phyloP scores from a whole-genome alignment of 2,329 filamentous ascomycete genomes.

The Aspergillus novofumigatus region DNA sequence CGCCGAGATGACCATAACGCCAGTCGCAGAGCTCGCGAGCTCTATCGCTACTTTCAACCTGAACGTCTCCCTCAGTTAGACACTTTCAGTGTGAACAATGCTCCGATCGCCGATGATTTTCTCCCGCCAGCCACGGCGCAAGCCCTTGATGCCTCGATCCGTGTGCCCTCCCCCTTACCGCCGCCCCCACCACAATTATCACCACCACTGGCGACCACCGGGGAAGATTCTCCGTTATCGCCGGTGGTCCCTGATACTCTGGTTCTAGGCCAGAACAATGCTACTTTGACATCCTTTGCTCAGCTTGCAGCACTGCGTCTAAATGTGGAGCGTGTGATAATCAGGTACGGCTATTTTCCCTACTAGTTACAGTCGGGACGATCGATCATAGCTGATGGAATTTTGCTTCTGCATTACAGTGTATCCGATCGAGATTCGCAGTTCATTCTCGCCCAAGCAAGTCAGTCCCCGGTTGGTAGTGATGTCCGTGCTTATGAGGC shows the following conservation, averaged over 20 bases:
- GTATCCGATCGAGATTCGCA: conserved; percentile 48
- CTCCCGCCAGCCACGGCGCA: neutral
- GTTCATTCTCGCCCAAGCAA: conserved; percentile 51
- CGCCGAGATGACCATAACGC: conserved; percentile 18
- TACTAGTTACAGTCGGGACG: neutral
- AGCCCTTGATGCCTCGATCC: neutral
- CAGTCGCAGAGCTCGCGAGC: conserved; percentile 34
- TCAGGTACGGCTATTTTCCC: conserved; percentile 24
- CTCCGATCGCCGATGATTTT: neutral
- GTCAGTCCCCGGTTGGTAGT: conserved; percentile 38
- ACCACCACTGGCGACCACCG: conserved; percentile 6
- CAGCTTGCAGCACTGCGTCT: conserved; percentile 33
- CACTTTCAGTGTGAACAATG: neutral
- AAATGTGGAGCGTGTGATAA: conserved; percentile 35
- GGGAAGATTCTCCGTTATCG: conserved; percentile 10
- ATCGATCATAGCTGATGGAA: neutral
- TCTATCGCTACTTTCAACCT: conserved; percentile 40
- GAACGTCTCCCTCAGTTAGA: conserved; percentile 4
- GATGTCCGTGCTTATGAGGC: conserved; percentile 30
- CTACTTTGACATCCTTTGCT: conserved; percentile 33
- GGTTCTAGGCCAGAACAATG: conserved; percentile 30
- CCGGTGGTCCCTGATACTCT: conserved; percentile 19
- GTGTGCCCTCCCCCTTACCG: neutral
- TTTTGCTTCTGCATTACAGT: conserved; percentile 11
- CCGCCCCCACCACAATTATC: conserved; percentile 11